Percentiles rank a stretch among this genome's conserved stretches.
These are phyloP conservation scores for Ziziphus jujuba DNA, from an alignment of 306 rosid genomes.

Conservation along the genomic window DNA sequence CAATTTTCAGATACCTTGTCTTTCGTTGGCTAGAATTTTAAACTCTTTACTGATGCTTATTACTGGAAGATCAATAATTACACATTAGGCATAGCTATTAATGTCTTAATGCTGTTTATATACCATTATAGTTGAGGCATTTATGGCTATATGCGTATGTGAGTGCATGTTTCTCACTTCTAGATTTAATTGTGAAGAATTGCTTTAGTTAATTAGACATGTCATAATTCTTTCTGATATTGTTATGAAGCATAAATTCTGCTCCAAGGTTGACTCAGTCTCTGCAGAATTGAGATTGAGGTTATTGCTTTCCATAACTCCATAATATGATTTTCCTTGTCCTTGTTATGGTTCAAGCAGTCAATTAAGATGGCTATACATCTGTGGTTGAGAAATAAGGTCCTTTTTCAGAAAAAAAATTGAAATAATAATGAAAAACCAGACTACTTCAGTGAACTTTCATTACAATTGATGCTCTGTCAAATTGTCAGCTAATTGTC, in stretches of 20 bases:
- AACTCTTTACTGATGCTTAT: background rate
- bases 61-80: background rate
- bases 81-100: background rate
- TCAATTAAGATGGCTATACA: too few species aligned
- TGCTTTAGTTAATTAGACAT: background rate
- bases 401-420: too few species aligned
- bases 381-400: too few species aligned
- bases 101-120: background rate
- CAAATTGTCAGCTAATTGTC: background rate
- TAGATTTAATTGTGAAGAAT: constrained; percentile 3
- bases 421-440: too few species aligned
- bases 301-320: too few species aligned
- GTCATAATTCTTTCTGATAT: background rate
- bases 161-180: background rate
- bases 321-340: background rate
- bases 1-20: constrained; percentile 4
- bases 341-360: too few species aligned
- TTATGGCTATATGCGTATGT: background rate
- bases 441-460: too few species aligned
- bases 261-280: too few species aligned
- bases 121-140: background rate
- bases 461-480: background rate
- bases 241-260: too few species aligned
- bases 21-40: constrained; percentile 10
- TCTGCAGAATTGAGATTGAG: too few species aligned